Percentiles rank a stretch among this genome's conserved stretches.
phyloP scores from a whole-genome alignment of 2,329 filamentous ascomycete genomes.

The Aspergillus sp. region DNA sequence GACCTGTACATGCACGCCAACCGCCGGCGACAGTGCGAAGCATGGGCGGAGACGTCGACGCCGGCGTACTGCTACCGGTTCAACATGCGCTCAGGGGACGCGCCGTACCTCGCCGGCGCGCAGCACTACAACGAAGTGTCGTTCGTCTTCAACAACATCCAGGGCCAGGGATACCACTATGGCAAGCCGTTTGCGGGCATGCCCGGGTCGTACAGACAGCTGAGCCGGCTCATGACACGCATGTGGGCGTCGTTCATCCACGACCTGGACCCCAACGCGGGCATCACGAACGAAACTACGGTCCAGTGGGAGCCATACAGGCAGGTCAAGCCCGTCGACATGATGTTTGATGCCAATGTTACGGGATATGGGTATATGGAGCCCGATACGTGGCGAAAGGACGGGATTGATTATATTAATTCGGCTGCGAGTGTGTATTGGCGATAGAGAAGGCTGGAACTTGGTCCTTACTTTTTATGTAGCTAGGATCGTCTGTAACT shows the following conservation, averaged over 20 bases:
- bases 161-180: conserved; percentile 46
- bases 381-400: conserved; percentile 45
- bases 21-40: conserved; percentile 52
- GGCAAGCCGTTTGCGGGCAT: conserved; percentile 36
- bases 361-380: conserved; percentile 40
- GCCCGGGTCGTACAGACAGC: conserved; percentile 40
- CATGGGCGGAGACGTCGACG: conserved; percentile 48
- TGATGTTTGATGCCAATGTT: conserved; percentile 51
- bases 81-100: conserved; percentile 51
- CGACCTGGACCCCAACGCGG: conserved; percentile 45
- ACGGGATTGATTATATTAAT: conserved; percentile 31
- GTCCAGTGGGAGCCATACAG: conserved; percentile 48
- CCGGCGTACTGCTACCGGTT: conserved; percentile 62
- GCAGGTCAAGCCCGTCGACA: conserved; percentile 40
- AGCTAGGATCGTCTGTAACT: not conserved
- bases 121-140: conserved; percentile 57
- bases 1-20: conserved; percentile 57
- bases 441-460: conserved; percentile 12
- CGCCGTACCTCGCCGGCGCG: conserved; percentile 42
- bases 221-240: conserved; percentile 49
- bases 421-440: conserved; percentile 22
- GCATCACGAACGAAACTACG: conserved; percentile 14
- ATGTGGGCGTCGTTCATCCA: conserved; percentile 54
- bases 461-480: not conserved
- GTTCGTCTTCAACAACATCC: conserved; percentile 54